Conservation (phyloP, 345 rosid species). For the Trapa incisa region DNA sequence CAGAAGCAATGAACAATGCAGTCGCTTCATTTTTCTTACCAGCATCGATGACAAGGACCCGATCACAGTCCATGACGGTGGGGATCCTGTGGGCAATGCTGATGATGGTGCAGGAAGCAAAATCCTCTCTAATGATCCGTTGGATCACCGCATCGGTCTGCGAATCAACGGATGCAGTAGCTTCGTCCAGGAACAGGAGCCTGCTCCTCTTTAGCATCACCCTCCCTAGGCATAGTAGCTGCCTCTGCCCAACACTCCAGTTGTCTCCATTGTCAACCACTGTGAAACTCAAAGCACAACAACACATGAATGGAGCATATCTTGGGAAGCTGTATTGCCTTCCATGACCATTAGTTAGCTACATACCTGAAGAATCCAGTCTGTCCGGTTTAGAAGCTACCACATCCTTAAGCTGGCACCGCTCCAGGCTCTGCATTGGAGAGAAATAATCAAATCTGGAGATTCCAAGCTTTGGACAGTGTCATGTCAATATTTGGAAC, state of each 20-base stretch:
- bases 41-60: constrained; percentile 79
- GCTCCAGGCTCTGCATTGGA: constrained; percentile 51
- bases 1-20: not conserved
- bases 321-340: too few species aligned
- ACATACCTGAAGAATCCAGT: constrained; percentile 60
- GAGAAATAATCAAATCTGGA: not conserved
- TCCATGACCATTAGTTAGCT: too few species aligned
- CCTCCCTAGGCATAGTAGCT: constrained; percentile 81
- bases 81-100: constrained; percentile 98
- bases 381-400: constrained; percentile 67
- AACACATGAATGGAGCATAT: too few species aligned
- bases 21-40: constrained; percentile 17
- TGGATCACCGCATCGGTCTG: constrained; percentile 82
- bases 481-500: not conserved
- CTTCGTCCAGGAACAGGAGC: constrained; percentile 83
- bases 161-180: constrained; percentile 93
- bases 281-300: constrained; percentile 7
- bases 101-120: constrained; percentile 65
- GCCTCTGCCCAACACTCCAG: constrained; percentile 99
- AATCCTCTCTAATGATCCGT: constrained; percentile 81
- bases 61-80: constrained; percentile 90
- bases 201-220: constrained; percentile 79
- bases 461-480: not conserved
- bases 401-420: constrained; percentile 80
- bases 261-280: constrained; percentile 93